A percentile compares a stretch with the other conserved stretches of the same genome.
Conservation (phyloP, 352 stramenopile genomes). For the Phytophthora litchii region DNA sequence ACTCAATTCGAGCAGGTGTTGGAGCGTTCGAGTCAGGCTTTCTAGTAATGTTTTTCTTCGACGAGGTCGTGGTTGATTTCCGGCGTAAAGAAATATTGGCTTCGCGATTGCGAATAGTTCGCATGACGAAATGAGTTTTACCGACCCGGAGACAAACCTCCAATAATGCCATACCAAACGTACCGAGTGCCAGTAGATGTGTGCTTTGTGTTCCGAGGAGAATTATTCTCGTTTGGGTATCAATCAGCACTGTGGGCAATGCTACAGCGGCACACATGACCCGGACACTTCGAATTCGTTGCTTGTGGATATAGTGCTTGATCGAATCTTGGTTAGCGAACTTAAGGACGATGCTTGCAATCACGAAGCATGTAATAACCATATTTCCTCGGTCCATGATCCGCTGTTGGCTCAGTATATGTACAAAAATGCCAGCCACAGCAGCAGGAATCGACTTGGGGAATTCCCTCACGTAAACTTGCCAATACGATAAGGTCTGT, state of each 20-base stretch:
- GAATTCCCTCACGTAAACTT: conserved; percentile 15
- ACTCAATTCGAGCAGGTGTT: conserved; percentile 6
- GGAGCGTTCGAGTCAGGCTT: not conserved
- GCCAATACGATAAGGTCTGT: conserved; percentile 17
- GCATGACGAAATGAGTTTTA: conserved; percentile 28
- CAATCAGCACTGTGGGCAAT: conserved; percentile 45
- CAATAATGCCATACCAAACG: conserved; percentile 34
- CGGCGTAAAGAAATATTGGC: not conserved
- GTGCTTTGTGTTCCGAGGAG: conserved; percentile 34
- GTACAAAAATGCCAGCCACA: conserved; percentile 29
- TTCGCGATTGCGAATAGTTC: conserved; percentile 19
- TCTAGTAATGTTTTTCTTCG: not conserved
- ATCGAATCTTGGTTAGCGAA: conserved; percentile 39
- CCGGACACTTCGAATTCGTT: conserved; percentile 29
- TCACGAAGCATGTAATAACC: conserved; percentile 20
- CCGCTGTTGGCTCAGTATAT: conserved; percentile 21
- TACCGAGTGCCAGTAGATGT: conserved; percentile 19
- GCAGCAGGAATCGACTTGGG: conserved; percentile 20
- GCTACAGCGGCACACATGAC: conserved; percentile 43
- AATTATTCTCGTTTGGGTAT: conserved; percentile 47
- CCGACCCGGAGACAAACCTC: conserved; percentile 34
- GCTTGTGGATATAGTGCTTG: conserved; percentile 34
- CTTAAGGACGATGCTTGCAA: conserved; percentile 36
- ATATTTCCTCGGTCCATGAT: conserved; percentile 7
- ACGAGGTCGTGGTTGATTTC: not conserved